phyloP scores from a whole-genome alignment of 768 basidiomycete genomes.

The Kockovaella imperatae region DNA sequence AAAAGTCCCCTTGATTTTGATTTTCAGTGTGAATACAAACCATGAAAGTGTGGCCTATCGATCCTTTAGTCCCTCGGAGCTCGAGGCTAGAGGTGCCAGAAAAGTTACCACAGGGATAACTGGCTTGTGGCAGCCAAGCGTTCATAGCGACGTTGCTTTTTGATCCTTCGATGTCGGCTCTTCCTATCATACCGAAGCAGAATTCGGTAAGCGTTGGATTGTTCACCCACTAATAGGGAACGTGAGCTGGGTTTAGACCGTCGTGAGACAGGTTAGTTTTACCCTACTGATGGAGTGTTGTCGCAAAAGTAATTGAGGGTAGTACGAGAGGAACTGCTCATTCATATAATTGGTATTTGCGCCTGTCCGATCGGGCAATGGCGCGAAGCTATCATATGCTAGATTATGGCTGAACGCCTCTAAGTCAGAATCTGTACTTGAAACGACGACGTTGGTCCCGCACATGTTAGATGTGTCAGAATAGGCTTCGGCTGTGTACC shows the following conservation, averaged over 20 bases:
- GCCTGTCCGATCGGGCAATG: conserved; percentile 70
- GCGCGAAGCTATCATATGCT: conserved; percentile 72
- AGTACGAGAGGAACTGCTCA: conserved; percentile 76
- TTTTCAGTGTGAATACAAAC: conserved; percentile 74
- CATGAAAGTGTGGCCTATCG: conserved; percentile 76
- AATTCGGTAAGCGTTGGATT: conserved; percentile 73
- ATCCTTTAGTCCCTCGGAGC: conserved; percentile 73
- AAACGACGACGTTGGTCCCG: conserved; percentile 64
- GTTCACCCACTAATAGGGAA: conserved; percentile 72
- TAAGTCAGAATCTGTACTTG: conserved; percentile 74
- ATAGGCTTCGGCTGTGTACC: conserved; percentile 66
- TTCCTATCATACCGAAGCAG: conserved; percentile 74
- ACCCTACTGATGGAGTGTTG: conserved; percentile 71
- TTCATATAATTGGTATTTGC: conserved; percentile 78
- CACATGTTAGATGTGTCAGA: conserved; percentile 58
- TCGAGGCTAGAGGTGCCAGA: conserved; percentile 74
- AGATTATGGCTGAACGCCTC: conserved; percentile 80
- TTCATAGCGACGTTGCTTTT: conserved; percentile 78
- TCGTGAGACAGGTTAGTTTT: conserved; percentile 81
- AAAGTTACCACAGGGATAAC: conserved; percentile 73
- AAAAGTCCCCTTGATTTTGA: conserved; percentile 74
- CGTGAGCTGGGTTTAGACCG: conserved; percentile 63
- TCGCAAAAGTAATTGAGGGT: conserved; percentile 70
- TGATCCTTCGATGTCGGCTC: conserved; percentile 75
- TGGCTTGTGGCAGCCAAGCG: conserved; percentile 74